A percentile compares a stretch with the other conserved stretches of the same genome.
Evolutionary conservation across 129 eudicot genomes (phyloP).

Genomic region (Lactuca sativa): DNA sequence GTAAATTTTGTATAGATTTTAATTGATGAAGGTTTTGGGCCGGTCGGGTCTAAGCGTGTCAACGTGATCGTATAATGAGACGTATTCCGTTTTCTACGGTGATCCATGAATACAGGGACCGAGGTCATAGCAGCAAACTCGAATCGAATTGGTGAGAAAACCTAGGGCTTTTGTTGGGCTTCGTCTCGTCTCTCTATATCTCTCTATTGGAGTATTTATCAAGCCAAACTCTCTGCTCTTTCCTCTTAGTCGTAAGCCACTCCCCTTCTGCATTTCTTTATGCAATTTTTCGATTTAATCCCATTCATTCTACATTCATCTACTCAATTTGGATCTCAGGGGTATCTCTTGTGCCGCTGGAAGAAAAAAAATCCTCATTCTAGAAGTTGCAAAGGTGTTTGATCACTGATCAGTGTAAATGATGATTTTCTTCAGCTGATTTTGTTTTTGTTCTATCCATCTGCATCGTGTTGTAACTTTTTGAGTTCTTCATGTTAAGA

Average conservation of each 20-base stretch:
- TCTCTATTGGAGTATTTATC: constrained; percentile 18
- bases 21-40: constrained; percentile 10
- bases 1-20: too few species aligned
- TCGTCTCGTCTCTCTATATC: neutral
- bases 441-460: constrained; percentile 9
- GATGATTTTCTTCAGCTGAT: constrained; percentile 16
- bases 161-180: constrained; percentile 35
- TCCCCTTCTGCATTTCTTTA: constrained; percentile 7
- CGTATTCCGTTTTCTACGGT: constrained; percentile 16
- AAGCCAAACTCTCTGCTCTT: constrained; percentile 21
- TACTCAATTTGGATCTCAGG: constrained; percentile 34
- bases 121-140: constrained; percentile 18
- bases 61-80: constrained; percentile 9
- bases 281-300: constrained; percentile 16
- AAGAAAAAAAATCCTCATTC: neutral
- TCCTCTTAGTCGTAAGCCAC: constrained; percentile 28
- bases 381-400: constrained; percentile 20
- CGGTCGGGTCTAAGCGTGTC: constrained; percentile 19
- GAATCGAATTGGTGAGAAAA: constrained; percentile 18
- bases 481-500: neutral
- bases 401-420: constrained; percentile 32
- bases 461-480: constrained; percentile 15
- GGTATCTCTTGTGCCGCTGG: constrained; percentile 14
- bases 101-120: constrained; percentile 23
- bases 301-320: constrained; percentile 22